Evolutionary conservation across 148 eudicot genomes (phyloP), one percentile per base, ranked within the genome.

Genomic region (Hydrangea macrophylla): DNA sequence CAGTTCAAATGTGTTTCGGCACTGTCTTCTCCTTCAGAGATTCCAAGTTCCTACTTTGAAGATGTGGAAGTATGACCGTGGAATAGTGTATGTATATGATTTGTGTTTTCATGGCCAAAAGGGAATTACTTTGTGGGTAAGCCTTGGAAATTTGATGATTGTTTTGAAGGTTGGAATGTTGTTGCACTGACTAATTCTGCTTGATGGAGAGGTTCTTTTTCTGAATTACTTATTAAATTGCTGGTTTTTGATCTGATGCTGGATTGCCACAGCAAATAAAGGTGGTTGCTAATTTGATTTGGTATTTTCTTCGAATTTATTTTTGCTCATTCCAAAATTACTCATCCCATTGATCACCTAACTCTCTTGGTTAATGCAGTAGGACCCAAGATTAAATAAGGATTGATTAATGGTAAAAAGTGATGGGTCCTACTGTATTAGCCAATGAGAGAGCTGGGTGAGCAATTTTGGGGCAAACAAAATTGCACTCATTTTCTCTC

Each of bases 1-100:
- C 89, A 85, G 89, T 86, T 83, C 82, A 92, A 92, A 70, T 82
- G 83, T 22, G 97, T 84, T 23, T 90, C 97, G 0, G 60, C 85
- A 30, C 28, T 90, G 73, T 28, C 75, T 51, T 84, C 90, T 36
- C 78, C 77, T 70, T 44, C 80, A 22, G 87, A 76, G 59, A 81
- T 94, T 48, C 92, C 96, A 1, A 63, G 60, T 62, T 79, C 78
- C 9, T 85, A 72, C 37, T 94, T 90, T 22, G 77, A 82, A 35
- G 84, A 86, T 25, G 69, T 70, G 36, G 39, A 65, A 69, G 81
- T 80, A 30, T 70, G 68, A 62, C 75, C 77, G 73, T 23, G 26
- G 60, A 18, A 57, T 48, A 11, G 17, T 20, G 20, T n/a, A n/a
- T n/a, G 23, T 48, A 48, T 66, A 73, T 36, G 18, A 33, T 42